Conservation (phyloP, 2,329 filamentous ascomycete species). For the Colletotrichum noveboracense region DNA sequence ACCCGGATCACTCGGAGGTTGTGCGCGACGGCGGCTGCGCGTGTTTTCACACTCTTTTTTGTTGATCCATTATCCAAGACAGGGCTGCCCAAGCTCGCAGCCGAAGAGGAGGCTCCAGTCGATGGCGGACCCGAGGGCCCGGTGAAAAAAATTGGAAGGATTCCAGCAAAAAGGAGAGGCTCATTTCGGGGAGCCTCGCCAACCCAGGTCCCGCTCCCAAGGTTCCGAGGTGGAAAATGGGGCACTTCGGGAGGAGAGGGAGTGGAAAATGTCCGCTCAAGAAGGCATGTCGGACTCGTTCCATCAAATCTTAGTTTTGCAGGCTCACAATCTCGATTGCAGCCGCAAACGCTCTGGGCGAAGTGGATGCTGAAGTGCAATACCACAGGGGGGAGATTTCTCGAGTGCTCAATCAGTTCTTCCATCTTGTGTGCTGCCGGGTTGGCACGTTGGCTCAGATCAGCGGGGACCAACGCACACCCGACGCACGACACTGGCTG, state of each 20-base stretch:
- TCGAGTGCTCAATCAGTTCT: background rate
- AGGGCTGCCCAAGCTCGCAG: background rate
- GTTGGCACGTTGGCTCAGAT: slow-evolving; percentile 7
- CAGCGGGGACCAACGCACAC: background rate
- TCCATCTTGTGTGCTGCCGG: background rate
- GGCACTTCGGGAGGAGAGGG: slow-evolving; percentile 4
- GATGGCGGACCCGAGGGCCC: background rate
- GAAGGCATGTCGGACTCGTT: background rate
- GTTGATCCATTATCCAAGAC: background rate
- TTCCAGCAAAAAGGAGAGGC: background rate
- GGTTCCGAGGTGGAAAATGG: slow-evolving; percentile 11
- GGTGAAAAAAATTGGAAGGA: background rate
- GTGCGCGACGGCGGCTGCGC: slow-evolving; percentile 1
- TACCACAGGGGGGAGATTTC: background rate
- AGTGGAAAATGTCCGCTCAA: slow-evolving; percentile 2
- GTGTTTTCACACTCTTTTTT: background rate
- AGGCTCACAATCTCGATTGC: slow-evolving; percentile 17
- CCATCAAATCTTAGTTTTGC: slow-evolving; percentile 3
- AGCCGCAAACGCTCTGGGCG: background rate
- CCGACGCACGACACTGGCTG: background rate
- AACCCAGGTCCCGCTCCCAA: background rate
- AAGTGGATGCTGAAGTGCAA: background rate
- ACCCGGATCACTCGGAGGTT: slow-evolving; percentile 20
- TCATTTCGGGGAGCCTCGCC: slow-evolving; percentile 18
- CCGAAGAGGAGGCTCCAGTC: background rate